Conservation (phyloP, 371 early-diverging fungal species). For the Syncephalastrum sp. region DNA sequence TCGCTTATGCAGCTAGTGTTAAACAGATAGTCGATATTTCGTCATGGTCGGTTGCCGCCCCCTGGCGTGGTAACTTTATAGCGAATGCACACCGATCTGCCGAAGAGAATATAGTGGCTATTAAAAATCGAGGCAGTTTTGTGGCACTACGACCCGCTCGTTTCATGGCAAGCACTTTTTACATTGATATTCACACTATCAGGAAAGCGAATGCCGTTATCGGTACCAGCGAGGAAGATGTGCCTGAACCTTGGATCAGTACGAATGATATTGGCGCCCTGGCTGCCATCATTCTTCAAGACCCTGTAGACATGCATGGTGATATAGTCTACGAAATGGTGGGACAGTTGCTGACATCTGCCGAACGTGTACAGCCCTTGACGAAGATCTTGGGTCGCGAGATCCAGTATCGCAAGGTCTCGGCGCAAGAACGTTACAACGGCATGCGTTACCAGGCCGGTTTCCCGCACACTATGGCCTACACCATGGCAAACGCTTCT, state of each 20-base stretch:
- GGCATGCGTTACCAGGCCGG: background rate
- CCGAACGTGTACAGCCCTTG: conserved; percentile 1
- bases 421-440: background rate
- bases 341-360: conserved; percentile 1
- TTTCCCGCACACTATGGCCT: conserved; percentile 6
- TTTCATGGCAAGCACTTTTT: conserved; percentile 23
- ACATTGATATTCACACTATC: background rate
- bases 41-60: conserved; percentile 12
- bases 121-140: conserved; percentile 13
- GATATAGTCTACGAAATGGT: conserved; percentile 14
- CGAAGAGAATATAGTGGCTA: conserved; percentile 10
- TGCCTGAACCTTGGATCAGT: conserved; percentile 6
- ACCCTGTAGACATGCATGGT: conserved; percentile 8
- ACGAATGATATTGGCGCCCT: conserved; percentile 9
- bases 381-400: conserved; percentile 3
- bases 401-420: conserved; percentile 5
- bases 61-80: conserved; percentile 24
- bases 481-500: conserved; percentile 1
- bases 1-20: conserved; percentile 29
- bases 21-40: conserved; percentile 37
- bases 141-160: conserved; percentile 30
- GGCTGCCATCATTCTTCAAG: conserved; percentile 4
- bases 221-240: background rate
- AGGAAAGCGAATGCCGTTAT: background rate
- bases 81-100: conserved; percentile 20